Evolutionary conservation across 176 grass and related monocot genomes (phyloP), one percentile per base, ranked within the genome.

Genomic region (Hordeum marinum): DNA sequence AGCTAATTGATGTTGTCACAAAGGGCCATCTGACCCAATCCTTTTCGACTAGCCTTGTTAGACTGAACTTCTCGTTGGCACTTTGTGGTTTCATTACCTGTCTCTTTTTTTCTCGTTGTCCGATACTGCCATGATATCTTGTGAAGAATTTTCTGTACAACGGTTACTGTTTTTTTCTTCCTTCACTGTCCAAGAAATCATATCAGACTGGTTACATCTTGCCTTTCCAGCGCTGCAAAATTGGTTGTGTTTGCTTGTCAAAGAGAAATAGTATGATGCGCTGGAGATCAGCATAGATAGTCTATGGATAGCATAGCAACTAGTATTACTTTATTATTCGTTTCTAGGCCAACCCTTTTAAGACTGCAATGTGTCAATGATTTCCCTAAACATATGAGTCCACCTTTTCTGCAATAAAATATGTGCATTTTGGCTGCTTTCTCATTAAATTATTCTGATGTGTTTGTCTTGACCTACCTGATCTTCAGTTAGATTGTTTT

Each of bases 21-120:
- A 65, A 42, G 48, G 72, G 10, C 24, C 52, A 24, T 77, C 41
- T 60, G 20, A 29, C 41, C 63, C 88, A 63, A 43, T 90, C 88
- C 12, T 82, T 89, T 71, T 86, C 83, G 82, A 45, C 72, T 75
- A 82, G 88, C 67, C 88, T 82, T 90, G 79, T 65, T 86, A 77
- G 72, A 85, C 79, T 86, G 79, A 78, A 90, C 78, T n/a, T 70
- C 78, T 90, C 64, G 63, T 76, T 85, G 79, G 63, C 72, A 2
- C 77, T 63, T 63, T 78, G 37, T 86, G 88, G 84, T 79, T 86
- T 69, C 63, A 24, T 74, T 74, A 74, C 15, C 41, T 5, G 23
- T 27, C 55, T 50, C 41, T 25, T 21, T 29, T 48, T 68, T 21
- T 62, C 32, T 54, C 6, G 3, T 63, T 78, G 79, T 86, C 79